Evolutionary conservation across 1,284 basidiomycete species (phyloP), one percentile per base, ranked within the genome.

Genomic region (Boletus sp.): DNA sequence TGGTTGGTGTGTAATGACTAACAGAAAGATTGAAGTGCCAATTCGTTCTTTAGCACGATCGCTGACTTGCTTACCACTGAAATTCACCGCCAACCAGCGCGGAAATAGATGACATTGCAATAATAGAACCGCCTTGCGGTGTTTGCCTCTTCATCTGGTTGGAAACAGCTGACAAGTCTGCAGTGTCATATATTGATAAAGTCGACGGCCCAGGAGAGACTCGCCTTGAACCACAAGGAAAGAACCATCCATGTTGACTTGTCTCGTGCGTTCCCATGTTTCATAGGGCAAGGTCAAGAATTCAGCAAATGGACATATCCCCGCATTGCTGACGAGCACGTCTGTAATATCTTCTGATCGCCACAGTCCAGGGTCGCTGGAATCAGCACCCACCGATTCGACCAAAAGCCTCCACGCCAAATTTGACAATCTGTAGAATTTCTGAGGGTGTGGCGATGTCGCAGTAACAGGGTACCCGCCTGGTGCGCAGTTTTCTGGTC

Each of bases 401-500:
- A n/a, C 30, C 30, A 14, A 32, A 32, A 14, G 30, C 30, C 30
- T n/a, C 14, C 8, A 32, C 12, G n/a, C 30, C 30, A n/a, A 32
- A n/a, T 14, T n/a, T 14, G 30, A 32, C 30, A 8, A 32, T 32
- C 30, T 32, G 30, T 32, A n/a, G 8, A 14, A 14, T 32, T 32
- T n/a, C 30, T n/a, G 3, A 8, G 7, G 30, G 29, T 3, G 2
- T 13, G 13, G n/a, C 14, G 29, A n/a, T 32, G 30, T 32, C 4
- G 14, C n/a, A 8, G 14, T n/a, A 32, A n/a, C n/a, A 32, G 13
- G 8, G 23, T 32, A 33, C 68, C 50, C 49, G 81, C 84, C 64
- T 77, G 76, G 16, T 68, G 63, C 1, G 87, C 80, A 0, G 86
- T 89, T n/a, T 69, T 65, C 4, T 77, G 68, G 23, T 79, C 67